phyloP scores from a whole-genome alignment of 2,329 filamentous ascomycete genomes.

The Aspergillus neotritici region DNA sequence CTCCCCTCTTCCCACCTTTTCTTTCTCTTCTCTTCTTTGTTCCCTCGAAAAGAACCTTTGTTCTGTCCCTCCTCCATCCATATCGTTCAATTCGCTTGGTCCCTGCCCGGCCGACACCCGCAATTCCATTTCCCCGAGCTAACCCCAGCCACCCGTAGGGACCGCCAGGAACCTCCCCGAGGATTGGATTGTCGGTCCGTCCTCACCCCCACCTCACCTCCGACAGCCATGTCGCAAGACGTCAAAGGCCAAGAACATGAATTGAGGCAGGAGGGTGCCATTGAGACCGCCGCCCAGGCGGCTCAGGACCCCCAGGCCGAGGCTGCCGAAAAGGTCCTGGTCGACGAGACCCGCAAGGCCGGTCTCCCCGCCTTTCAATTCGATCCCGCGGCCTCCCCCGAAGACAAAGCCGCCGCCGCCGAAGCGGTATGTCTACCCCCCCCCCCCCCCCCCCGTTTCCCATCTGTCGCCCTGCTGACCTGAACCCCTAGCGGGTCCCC shows the following conservation, averaged over 20 bases:
- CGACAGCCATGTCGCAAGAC: constrained; percentile 25
- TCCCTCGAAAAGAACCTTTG: background rate
- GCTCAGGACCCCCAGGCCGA: constrained; percentile 57
- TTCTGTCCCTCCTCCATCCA: background rate
- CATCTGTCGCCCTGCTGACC: constrained; percentile 12
- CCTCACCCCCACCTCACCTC: constrained; percentile 5
- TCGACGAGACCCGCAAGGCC: constrained; percentile 71
- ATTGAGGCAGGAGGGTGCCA: constrained; percentile 73
- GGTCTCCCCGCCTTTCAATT: constrained; percentile 79
- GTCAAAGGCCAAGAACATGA: constrained; percentile 46
- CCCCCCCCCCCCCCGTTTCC: background rate
- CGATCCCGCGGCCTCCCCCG: constrained; percentile 74
- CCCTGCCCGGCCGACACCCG: too few relatives aligned
- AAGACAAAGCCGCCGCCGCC: constrained; percentile 77
- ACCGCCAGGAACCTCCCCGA: constrained; percentile 13
- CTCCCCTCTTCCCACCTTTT: background rate
- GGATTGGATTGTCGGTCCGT: constrained; percentile 1
- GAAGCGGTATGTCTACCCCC: constrained; percentile 57
- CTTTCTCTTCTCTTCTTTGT: constrained; percentile 2
- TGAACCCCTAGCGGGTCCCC: constrained; percentile 51
- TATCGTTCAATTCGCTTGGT: background rate
- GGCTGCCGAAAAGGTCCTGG: constrained; percentile 65
- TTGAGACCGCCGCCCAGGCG: constrained; percentile 61
- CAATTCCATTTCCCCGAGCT: too few relatives aligned
- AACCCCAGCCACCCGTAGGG: background rate